Conservation (phyloP, 306 rosid species). For the Calophaca sinica region DNA sequence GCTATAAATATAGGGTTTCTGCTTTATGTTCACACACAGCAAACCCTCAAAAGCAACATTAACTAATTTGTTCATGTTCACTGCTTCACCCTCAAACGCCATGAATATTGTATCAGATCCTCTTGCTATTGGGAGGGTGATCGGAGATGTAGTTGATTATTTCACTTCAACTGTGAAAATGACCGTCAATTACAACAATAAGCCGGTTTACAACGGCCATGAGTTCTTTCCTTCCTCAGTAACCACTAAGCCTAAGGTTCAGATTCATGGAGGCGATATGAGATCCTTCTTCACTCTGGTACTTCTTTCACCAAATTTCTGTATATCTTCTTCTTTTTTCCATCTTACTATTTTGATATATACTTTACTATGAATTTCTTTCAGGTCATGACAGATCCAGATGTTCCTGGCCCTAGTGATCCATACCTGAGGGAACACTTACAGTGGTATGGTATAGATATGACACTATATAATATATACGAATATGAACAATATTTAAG, state of each 20-base stretch:
- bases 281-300: slow-evolving; percentile 94
- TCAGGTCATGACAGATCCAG: slow-evolving; percentile 92
- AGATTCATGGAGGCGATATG: slow-evolving; percentile 86
- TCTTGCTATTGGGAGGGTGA: slow-evolving; percentile 76
- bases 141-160: slow-evolving; percentile 84
- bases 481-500: no score
- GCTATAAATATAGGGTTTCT: slow-evolving; percentile 63
- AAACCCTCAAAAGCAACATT: slow-evolving; percentile 36
- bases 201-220: slow-evolving; percentile 78
- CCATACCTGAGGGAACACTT: slow-evolving; percentile 89
- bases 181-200: slow-evolving; percentile 65
- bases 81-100: slow-evolving; percentile 5
- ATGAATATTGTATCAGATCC: slow-evolving; percentile 62
- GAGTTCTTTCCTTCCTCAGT: slow-evolving; percentile 75
- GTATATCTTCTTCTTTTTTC: neutral
- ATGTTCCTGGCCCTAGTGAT: slow-evolving; percentile 98
- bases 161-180: slow-evolving; percentile 63
- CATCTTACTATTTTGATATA: neutral
- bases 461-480: no score
- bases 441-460: slow-evolving; percentile 66
- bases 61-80: slow-evolving; percentile 5
- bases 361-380: neutral
- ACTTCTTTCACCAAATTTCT: neutral
- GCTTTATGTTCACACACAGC: slow-evolving; percentile 31
- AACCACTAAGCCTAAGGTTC: slow-evolving; percentile 74